Conservation (phyloP, 148 eudicot genomes). For the Bassia scoparia region DNA sequence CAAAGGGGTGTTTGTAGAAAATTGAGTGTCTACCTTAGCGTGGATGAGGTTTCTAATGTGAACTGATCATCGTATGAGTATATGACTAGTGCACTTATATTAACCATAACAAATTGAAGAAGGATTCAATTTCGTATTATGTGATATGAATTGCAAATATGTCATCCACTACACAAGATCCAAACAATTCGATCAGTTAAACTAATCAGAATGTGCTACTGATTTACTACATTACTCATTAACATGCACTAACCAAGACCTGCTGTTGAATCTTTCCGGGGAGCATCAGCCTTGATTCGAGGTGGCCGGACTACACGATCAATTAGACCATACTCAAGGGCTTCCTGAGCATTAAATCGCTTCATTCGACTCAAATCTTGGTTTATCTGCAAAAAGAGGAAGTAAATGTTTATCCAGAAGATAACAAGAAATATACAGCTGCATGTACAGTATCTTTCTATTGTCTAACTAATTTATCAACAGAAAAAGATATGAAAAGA, state of each 20-base stretch:
- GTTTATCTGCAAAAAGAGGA: conserved; percentile 54
- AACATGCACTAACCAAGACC: conserved; percentile 59
- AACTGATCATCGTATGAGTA: background rate
- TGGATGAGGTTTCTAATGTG: background rate
- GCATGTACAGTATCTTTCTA: background rate
- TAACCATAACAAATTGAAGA: background rate
- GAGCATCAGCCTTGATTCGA: conserved; percentile 56
- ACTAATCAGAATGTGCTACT: conserved; percentile 13
- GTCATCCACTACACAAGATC: conserved; percentile 15
- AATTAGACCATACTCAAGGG: conserved; percentile 84
- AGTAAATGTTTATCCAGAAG: conserved; percentile 14
- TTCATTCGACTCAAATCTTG: conserved; percentile 60
- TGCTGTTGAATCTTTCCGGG: conserved; percentile 43
- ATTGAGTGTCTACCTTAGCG: too few species aligned
- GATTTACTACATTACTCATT: conserved; percentile 6
- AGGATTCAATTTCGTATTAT: background rate
- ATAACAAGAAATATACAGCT: background rate
- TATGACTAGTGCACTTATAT: too few species aligned
- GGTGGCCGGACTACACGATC: conserved; percentile 77
- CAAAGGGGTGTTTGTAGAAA: too few species aligned
- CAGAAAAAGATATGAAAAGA: background rate
- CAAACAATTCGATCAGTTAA: conserved; percentile 7
- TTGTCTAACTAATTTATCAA: background rate
- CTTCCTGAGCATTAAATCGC: conserved; percentile 67
- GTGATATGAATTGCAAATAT: background rate